A percentile compares a stretch with the other conserved stretches of the same genome.
Conservation (phyloP, 495 filamentous ascomycete genomes). For the Aspergillus affinis region DNA sequence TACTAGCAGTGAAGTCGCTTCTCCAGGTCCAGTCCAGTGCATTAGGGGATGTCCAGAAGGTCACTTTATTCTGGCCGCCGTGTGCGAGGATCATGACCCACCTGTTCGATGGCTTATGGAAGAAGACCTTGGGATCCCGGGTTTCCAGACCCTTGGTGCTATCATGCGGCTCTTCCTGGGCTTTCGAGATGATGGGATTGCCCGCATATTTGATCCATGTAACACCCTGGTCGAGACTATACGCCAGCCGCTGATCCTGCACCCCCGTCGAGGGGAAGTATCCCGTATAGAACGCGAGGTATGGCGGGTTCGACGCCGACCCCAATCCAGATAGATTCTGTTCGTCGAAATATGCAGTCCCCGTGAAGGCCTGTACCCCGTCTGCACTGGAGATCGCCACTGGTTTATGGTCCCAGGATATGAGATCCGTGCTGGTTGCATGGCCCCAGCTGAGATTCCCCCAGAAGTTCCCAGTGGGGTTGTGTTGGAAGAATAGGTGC, state of each 20-base stretch:
- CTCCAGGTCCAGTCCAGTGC: slow-evolving; percentile 11
- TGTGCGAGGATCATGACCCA: slow-evolving; percentile 14
- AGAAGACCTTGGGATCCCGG: slow-evolving; percentile 16
- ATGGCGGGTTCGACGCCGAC: neutral
- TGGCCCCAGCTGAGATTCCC: slow-evolving; percentile 16
- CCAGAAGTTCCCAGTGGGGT: slow-evolving; percentile 15
- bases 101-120: slow-evolving; percentile 6
- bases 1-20: slow-evolving; percentile 1
- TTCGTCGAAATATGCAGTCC: slow-evolving; percentile 7
- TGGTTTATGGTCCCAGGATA: slow-evolving; percentile 9
- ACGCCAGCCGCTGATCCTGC: slow-evolving; percentile 13
- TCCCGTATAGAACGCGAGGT: slow-evolving; percentile 11
- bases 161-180: slow-evolving; percentile 11
- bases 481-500: slow-evolving; percentile 16
- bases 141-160: slow-evolving; percentile 6
- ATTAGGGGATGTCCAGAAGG: slow-evolving; percentile 12
- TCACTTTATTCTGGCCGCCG: slow-evolving; percentile 11
- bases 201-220: slow-evolving; percentile 6
- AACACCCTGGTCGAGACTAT: slow-evolving; percentile 9
- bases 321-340: slow-evolving; percentile 9
- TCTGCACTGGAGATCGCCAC: slow-evolving; percentile 9
- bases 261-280: slow-evolving; percentile 10
- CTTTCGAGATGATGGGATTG: slow-evolving; percentile 11
- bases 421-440: slow-evolving; percentile 11
- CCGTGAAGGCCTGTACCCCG: slow-evolving; percentile 8